Evolutionary conservation across 164 flowering plant species (phyloP).

Genomic region (Vitis cinerea): DNA sequence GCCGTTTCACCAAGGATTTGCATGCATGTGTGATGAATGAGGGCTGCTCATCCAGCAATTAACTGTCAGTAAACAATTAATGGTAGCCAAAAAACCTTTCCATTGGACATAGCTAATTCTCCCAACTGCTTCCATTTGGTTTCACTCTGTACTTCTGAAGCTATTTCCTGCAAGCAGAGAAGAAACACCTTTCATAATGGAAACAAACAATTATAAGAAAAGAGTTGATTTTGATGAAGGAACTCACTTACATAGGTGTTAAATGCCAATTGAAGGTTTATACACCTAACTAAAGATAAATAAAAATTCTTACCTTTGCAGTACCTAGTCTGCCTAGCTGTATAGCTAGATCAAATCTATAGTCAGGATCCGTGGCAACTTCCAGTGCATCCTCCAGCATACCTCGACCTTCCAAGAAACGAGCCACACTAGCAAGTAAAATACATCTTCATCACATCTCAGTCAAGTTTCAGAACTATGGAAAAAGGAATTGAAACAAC

Average conservation of each 20-base stretch:
- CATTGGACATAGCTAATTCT: constrained; percentile 92
- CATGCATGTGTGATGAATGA: no score
- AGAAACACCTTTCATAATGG: background rate
- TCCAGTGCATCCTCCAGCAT: constrained; percentile 93
- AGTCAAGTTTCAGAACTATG: no score
- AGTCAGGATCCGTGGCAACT: constrained; percentile 97
- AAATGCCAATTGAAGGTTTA: no score
- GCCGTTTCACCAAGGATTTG: no score
- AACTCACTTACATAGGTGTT: no score
- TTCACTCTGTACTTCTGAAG: constrained; percentile 79
- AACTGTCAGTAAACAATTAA: background rate
- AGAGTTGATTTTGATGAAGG: no score
- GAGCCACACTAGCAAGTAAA: constrained; percentile 52
- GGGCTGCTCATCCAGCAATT: no score
- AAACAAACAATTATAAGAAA: no score
- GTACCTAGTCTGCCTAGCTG: constrained; percentile 84
- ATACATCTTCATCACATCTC: no score
- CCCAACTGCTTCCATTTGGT: constrained; percentile 99
- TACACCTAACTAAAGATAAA: background rate
- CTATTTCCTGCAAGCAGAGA: constrained; percentile 68
- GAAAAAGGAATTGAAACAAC: no score
- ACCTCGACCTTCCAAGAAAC: constrained; percentile 90
- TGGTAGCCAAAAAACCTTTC: constrained; percentile 53
- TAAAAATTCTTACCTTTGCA: constrained; percentile 62
- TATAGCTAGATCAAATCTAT: constrained; percentile 91